phyloP scores from a whole-genome alignment of 2,329 filamentous ascomycete genomes.

The Aspergillus neotritici region DNA sequence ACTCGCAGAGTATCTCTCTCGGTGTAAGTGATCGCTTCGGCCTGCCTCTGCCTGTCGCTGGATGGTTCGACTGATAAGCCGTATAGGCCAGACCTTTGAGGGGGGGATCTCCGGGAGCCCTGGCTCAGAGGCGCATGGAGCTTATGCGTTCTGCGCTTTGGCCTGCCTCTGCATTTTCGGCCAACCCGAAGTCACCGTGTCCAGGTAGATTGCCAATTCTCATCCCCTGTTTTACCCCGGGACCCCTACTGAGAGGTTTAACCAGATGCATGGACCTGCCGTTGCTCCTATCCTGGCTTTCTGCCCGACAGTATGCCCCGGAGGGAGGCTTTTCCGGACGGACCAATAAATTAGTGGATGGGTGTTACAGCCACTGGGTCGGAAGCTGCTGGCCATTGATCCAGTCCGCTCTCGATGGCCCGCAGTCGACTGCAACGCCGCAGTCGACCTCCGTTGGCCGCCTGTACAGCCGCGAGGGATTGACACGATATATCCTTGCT shows the following conservation, averaged over 20 bases:
- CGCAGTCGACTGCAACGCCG: conserved; percentile 26
- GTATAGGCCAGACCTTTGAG: conserved; percentile 80
- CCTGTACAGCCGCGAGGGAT: conserved; percentile 73
- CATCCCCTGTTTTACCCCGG: conserved; percentile 6
- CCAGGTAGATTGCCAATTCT: conserved; percentile 51
- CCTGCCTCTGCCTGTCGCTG: not conserved
- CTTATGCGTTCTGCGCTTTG: conserved; percentile 91
- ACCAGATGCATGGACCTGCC: conserved; percentile 68
- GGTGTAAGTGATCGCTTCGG: conserved; percentile 55
- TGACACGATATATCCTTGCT: conserved; percentile 82
- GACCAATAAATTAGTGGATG: conserved; percentile 96
- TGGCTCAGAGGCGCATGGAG: conserved; percentile 86
- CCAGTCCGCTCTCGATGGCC: conserved; percentile 66
- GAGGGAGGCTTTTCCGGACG: conserved; percentile 91
- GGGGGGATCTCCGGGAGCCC: conserved; percentile 85
- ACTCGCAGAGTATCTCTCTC: conserved; percentile 71
- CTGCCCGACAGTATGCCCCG: conserved; percentile 78
- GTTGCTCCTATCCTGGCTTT: conserved; percentile 78
- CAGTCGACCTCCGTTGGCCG: conserved; percentile 24
- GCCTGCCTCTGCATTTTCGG: conserved; percentile 83
- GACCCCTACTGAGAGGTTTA: conserved; percentile 16
- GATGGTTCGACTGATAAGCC: conserved; percentile 11
- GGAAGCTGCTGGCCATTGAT: conserved; percentile 90
- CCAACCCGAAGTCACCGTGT: conserved; percentile 67
- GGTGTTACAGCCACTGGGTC: conserved; percentile 97